Percentiles rank a stretch among this genome's conserved stretches.
phyloP scores from a whole-genome alignment of 1,139 yeast species.

The Spathaspora sp. region DNA sequence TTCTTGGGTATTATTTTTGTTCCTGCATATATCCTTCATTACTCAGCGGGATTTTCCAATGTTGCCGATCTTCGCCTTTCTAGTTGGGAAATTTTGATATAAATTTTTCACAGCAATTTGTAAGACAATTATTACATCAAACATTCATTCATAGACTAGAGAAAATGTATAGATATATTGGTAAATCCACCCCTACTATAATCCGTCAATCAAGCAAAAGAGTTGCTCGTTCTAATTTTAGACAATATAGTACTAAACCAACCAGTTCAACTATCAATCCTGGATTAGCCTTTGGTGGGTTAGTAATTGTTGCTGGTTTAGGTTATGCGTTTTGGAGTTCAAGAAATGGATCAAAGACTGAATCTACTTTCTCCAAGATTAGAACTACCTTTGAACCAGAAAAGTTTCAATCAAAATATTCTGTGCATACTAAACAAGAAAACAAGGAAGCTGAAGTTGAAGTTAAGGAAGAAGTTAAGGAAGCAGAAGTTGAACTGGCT shows the following conservation, averaged over 20 bases:
- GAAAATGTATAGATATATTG: slow-evolving; percentile 13
- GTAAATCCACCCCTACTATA: slow-evolving; percentile 9
- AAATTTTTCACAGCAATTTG: slow-evolving; percentile 5
- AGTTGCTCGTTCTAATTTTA: slow-evolving; percentile 2
- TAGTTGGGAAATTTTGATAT: not conserved
- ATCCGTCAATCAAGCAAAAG: slow-evolving; percentile 10
- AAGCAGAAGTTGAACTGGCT: not conserved
- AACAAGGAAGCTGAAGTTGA: not conserved
- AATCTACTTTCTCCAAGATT: slow-evolving; percentile 1
- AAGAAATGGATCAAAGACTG: not conserved
- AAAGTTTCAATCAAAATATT: not conserved
- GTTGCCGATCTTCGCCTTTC: not conserved
- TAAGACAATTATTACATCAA: not conserved
- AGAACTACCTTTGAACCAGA: not conserved
- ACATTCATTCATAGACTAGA: not conserved
- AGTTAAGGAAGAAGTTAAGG: not conserved
- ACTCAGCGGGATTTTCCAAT: not conserved
- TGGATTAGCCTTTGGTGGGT: slow-evolving; percentile 6
- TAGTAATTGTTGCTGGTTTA: not conserved
- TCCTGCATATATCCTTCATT: not conserved
- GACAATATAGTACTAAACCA: slow-evolving; percentile 8
- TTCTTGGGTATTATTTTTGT: not conserved
- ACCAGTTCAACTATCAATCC: slow-evolving; percentile 3
- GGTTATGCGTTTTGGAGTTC: not conserved
- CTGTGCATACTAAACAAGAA: not conserved